Percentiles rank a stretch among this genome's conserved stretches.
These are phyloP conservation scores for Hypoxylon trugodes DNA, from an alignment of 495 filamentous ascomycete genomes.

Conservation along the genomic window DNA sequence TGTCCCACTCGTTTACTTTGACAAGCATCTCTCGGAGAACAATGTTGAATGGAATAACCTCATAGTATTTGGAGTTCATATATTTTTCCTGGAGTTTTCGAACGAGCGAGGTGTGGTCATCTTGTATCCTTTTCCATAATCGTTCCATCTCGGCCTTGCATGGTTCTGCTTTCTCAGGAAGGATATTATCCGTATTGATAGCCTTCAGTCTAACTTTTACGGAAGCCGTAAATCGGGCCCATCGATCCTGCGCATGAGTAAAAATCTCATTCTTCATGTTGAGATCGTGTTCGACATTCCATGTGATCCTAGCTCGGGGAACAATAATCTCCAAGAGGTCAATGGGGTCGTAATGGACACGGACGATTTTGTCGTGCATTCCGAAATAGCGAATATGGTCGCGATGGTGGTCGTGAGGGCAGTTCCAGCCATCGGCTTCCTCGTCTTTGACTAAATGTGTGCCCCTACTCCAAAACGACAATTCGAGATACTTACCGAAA, in stretches of 20 bases:
- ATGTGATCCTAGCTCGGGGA: slow-evolving; percentile 86
- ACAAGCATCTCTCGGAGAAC: slow-evolving; percentile 89
- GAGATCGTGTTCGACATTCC: slow-evolving; percentile 95
- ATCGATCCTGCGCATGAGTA: slow-evolving; percentile 75
- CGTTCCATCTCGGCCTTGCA: slow-evolving; percentile 83
- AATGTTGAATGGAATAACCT: slow-evolving; percentile 90
- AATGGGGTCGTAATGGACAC: slow-evolving; percentile 91
- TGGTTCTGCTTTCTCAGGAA: slow-evolving; percentile 81
- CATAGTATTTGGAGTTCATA: slow-evolving; percentile 92
- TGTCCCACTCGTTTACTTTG: slow-evolving; percentile 93
- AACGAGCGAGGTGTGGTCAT: slow-evolving; percentile 77
- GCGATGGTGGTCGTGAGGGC: slow-evolving; percentile 90
- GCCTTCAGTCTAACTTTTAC: slow-evolving; percentile 82
- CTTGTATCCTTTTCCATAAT: slow-evolving; percentile 75
- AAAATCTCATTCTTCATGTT: slow-evolving; percentile 92
- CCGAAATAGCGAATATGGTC: slow-evolving; percentile 94
- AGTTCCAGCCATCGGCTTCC: slow-evolving; percentile 53
- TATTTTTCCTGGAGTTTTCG: slow-evolving; percentile 88
- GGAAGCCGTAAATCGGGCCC: slow-evolving; percentile 85
- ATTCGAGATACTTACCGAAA: slow-evolving; percentile 95
- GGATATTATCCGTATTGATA: slow-evolving; percentile 88
- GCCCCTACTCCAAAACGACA: slow-evolving; percentile 93
- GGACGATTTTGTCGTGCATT: slow-evolving; percentile 81
- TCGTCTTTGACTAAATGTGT: slow-evolving; percentile 79
- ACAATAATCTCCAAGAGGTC: slow-evolving; percentile 96